Evolutionary conservation across 257 asterid genomes (phyloP).

Genomic region (Eustoma russellianum): DNA sequence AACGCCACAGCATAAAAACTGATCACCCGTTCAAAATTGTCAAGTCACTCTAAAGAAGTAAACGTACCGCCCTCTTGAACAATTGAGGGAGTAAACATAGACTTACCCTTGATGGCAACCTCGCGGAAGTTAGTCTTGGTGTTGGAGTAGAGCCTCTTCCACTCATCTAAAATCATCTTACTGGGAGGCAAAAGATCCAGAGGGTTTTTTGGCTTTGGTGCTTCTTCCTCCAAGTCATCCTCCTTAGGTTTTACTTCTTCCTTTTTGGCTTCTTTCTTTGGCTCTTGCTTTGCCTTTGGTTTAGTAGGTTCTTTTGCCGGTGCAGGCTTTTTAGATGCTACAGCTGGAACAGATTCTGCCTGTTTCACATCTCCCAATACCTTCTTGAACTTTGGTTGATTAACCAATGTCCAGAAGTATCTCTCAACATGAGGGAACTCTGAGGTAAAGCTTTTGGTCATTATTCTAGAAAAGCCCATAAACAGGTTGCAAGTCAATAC

Average conservation of each 20-base stretch:
- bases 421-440: slow-evolving; percentile 94
- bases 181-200: slow-evolving; percentile 95
- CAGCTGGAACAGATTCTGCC: slow-evolving; percentile 50
- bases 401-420: slow-evolving; percentile 77
- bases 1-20: too few species aligned
- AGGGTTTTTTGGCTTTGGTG: slow-evolving; percentile 93
- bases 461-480: slow-evolving; percentile 25
- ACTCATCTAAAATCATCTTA: slow-evolving; percentile 75
- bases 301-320: slow-evolving; percentile 62
- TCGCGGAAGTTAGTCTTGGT: slow-evolving; percentile 92
- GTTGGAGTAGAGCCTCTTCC: slow-evolving; percentile 98
- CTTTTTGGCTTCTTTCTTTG: slow-evolving; percentile 55
- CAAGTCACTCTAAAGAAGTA: too few species aligned
- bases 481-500: slow-evolving; percentile 49
- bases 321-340: slow-evolving; percentile 66
- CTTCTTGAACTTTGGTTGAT: slow-evolving; percentile 78
- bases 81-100: background rate
- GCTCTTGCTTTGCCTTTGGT: slow-evolving; percentile 53
- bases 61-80: too few species aligned
- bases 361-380: slow-evolving; percentile 58
- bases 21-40: too few species aligned
- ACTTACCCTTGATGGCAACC: slow-evolving; percentile 77
- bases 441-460: slow-evolving; percentile 78
- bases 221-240: slow-evolving; percentile 20
- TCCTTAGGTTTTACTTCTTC: slow-evolving; percentile 18